Conservation (phyloP, 2,329 filamentous ascomycete genomes). For the Botryotinia convoluta region DNA sequence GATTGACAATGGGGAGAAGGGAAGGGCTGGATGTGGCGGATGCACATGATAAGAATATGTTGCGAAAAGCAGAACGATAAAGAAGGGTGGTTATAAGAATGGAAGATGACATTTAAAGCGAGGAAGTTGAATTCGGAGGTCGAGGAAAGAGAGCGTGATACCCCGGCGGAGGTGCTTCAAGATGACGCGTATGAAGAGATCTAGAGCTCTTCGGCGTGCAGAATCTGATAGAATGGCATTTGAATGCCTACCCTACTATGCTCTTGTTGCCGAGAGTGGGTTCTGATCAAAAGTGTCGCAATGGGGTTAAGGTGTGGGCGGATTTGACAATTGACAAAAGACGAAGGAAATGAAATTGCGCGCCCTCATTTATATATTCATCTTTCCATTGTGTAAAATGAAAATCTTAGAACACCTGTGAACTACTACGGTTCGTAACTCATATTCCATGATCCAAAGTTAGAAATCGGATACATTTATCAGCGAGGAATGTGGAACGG, state of each 20-base stretch:
- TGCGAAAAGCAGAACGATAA: fast-evolving
- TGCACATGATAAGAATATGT: neutral
- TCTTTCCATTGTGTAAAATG: neutral
- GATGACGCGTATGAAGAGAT: neutral
- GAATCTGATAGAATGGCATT: neutral
- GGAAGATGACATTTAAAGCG: neutral
- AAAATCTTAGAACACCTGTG: fast-evolving
- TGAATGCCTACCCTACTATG: fast-evolving
- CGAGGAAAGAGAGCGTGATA: neutral
- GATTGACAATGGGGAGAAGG: neutral
- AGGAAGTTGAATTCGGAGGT: neutral
- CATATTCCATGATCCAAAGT: neutral
- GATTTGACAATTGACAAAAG: neutral
- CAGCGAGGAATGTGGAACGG: neutral
- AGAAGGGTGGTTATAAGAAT: neutral
- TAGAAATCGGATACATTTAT: neutral
- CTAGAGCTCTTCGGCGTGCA: neutral
- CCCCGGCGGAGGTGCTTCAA: neutral
- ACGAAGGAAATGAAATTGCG: neutral
- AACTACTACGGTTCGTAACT: neutral
- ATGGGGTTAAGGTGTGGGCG: neutral
- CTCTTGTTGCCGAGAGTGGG: neutral
- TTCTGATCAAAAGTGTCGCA: neutral
- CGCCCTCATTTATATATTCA: neutral
- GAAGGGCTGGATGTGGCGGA: slow-evolving; percentile 3